Evolutionary conservation across 352 stramenopile genomes (phyloP), one percentile per base, ranked within the genome.

Genomic region (Pythium oligandrum): DNA sequence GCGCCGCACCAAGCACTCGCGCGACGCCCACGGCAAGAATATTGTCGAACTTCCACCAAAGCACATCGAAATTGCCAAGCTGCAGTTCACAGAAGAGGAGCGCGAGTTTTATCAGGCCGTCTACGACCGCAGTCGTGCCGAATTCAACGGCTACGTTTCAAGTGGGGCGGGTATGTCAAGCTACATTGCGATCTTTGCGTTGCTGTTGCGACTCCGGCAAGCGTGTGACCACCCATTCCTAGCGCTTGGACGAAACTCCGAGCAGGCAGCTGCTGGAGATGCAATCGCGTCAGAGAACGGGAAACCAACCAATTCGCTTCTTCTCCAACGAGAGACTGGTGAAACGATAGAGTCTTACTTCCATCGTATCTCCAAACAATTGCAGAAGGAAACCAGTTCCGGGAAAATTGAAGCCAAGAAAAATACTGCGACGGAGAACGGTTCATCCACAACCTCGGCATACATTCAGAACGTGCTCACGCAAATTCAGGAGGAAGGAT

Each of bases 181-280:
- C 53, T 97, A 97, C 54, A 74, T 93, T 4, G 84, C 78, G 11
- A 96, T 97, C 54, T 92, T 97, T 36, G 83, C 86, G 17, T 64
- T 97, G 31, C 62, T 97, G 44, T 51, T 96, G 44, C 77, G 86
- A 1, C 72, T 97, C 4, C 83, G 89, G 6, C 89, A 97, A 68
- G 89, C 89, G 10, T 97, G 89, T 44, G 70, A 97, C 69, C 87
- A 96, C 49, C 89, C 89, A 34, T 85, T 96, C 42, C 68, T 97
- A 3, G 86, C 88, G 1, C 64, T 95, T 2, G 80, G 83, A 9
- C 75, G 82, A 32, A 59, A 88, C 50, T 71, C 78, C 7, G 68
- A 91, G 34, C 64, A 84, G 48, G 31, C 31, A 50, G 7, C 17
- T 17, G 51, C 37, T 10, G 37, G 44, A 40, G 35, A 44, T 6